Conservation (phyloP, 306 rosid species). For the Alnus rubra region DNA sequence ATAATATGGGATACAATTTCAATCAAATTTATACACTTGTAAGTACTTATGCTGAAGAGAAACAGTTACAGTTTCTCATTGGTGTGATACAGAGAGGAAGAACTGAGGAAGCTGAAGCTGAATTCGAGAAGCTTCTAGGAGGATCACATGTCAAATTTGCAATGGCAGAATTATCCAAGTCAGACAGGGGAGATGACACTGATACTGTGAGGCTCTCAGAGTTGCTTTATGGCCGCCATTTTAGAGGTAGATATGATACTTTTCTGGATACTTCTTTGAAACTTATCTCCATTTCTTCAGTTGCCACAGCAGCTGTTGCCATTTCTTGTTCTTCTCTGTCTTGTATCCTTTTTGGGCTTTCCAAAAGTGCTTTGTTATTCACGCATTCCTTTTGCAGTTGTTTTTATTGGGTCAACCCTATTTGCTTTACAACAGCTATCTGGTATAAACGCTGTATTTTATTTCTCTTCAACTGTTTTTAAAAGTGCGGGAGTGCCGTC, state of each 20-base stretch:
- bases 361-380: slow-evolving; percentile 57
- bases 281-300: neutral
- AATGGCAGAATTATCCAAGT: slow-evolving; percentile 72
- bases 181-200: slow-evolving; percentile 72
- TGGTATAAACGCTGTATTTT: slow-evolving; percentile 97
- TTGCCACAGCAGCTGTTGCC: neutral
- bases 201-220: slow-evolving; percentile 74
- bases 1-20: neutral
- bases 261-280: slow-evolving; percentile 17
- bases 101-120: slow-evolving; percentile 79
- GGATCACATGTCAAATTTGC: slow-evolving; percentile 82
- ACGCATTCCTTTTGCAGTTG: slow-evolving; percentile 92
- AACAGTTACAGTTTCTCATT: slow-evolving; percentile 17
- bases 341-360: slow-evolving; percentile 28
- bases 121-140: slow-evolving; percentile 86
- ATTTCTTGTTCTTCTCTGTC: slow-evolving; percentile 15
- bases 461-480: slow-evolving; percentile 97
- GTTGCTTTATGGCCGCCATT: slow-evolving; percentile 81
- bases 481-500: slow-evolving; percentile 94
- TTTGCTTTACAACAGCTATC: slow-evolving; percentile 99
- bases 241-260: slow-evolving; percentile 54
- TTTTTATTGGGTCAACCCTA: slow-evolving; percentile 98
- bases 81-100: slow-evolving; percentile 76
- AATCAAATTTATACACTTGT: neutral
- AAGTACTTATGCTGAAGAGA: neutral